Percentiles rank a stretch among this genome's conserved stretches.
Conservation (phyloP, 768 basidiomycete genomes). For the Trametes maxima region DNA sequence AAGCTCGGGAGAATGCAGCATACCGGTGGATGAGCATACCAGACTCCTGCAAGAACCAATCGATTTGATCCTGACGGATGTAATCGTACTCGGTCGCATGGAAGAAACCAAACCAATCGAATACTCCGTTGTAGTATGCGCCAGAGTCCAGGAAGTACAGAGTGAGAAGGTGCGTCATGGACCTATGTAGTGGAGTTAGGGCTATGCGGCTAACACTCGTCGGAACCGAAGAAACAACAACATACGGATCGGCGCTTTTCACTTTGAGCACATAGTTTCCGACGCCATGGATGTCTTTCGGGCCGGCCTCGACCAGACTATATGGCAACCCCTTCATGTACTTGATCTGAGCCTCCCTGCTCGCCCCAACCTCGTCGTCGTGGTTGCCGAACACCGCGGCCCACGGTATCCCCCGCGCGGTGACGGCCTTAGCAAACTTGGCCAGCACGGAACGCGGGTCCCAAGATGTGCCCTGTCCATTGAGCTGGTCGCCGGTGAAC, state of each 20-base stretch:
- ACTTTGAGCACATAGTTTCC: constrained; percentile 93
- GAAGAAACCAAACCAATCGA: constrained; percentile 60
- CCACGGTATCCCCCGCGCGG: constrained; percentile 82
- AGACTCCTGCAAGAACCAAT: constrained; percentile 90
- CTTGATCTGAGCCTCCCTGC: constrained; percentile 65
- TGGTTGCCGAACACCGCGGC: constrained; percentile 94
- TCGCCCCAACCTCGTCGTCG: constrained; percentile 72
- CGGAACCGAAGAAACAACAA: constrained; percentile 20
- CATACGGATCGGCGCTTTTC: constrained; percentile 80
- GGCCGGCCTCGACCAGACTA: constrained; percentile 79
- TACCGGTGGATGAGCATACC: constrained; percentile 43
- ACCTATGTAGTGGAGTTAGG: constrained; percentile 44
- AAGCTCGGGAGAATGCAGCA: neutral
- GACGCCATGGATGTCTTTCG: constrained; percentile 82
- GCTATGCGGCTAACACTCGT: neutral
- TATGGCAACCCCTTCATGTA: constrained; percentile 83
- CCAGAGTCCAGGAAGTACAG: constrained; percentile 93
- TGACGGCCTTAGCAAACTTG: constrained; percentile 82
- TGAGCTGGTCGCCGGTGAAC: constrained; percentile 92
- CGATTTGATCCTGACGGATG: constrained; percentile 78
- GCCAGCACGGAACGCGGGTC: constrained; percentile 85
- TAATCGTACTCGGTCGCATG: constrained; percentile 83
- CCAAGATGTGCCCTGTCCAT: constrained; percentile 90
- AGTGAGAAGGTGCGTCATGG: constrained; percentile 85
- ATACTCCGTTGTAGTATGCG: constrained; percentile 62